These are phyloP conservation scores for Gaultheria prostrata DNA, from an alignment of 148 eudicot species.

Conservation along the genomic window DNA sequence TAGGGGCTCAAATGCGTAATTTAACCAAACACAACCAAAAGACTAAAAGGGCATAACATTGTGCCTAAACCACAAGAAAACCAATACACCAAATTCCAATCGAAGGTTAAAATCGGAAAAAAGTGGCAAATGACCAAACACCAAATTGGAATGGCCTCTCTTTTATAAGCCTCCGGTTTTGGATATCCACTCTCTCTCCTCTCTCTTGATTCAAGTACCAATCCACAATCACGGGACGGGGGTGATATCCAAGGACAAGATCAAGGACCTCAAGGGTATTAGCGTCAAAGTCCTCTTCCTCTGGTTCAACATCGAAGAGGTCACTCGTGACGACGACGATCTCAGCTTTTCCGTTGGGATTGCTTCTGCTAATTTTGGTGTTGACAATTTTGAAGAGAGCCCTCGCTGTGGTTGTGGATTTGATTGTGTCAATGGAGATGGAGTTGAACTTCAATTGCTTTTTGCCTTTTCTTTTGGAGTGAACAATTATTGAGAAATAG, in stretches of 20 bases:
- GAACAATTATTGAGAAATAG: background rate
- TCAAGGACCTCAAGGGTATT: constrained; percentile 35
- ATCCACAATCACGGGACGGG: constrained; percentile 42
- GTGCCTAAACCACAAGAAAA: too few species aligned
- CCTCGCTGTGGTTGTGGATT: constrained; percentile 66
- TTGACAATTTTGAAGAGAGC: constrained; percentile 38
- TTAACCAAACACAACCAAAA: too few species aligned
- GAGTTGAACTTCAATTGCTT: background rate
- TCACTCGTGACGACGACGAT: constrained; percentile 29
- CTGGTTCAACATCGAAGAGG: constrained; percentile 40
- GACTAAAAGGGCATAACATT: too few species aligned
- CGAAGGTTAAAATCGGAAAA: too few species aligned
- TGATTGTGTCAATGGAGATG: constrained; percentile 27
- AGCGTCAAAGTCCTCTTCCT: constrained; percentile 37
- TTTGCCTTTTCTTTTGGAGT: background rate
- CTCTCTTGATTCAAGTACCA: constrained; percentile 51
- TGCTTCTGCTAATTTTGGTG: constrained; percentile 35
- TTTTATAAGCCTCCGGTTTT: too few species aligned
- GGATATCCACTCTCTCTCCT: too few species aligned
- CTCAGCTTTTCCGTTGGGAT: constrained; percentile 47
- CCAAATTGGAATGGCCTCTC: too few species aligned
- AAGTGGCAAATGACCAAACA: too few species aligned
- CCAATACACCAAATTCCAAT: too few species aligned
- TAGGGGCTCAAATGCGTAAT: too few species aligned
- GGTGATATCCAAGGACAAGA: constrained; percentile 23